Evolutionary conservation across 129 eudicot genomes (phyloP).

Genomic region (Tanacetum coccineum): DNA sequence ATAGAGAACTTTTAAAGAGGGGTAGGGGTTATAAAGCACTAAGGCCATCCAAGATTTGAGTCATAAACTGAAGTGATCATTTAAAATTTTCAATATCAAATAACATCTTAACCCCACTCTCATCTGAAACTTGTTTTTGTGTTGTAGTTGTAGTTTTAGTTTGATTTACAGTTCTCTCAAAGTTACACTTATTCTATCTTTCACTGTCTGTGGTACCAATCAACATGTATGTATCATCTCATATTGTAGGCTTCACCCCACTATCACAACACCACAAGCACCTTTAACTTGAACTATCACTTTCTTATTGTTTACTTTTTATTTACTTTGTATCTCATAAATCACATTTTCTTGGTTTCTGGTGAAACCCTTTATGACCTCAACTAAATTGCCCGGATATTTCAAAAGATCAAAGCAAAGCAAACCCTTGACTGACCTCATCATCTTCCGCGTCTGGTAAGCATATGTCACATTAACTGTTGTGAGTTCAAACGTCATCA

Average conservation of each 20-base stretch:
- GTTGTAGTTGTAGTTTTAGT: background rate
- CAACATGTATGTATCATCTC: constrained; percentile 18
- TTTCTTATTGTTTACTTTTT: constrained; percentile 23
- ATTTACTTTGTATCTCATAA: constrained; percentile 14
- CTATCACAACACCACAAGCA: background rate
- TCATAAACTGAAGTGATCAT: constrained; percentile 55
- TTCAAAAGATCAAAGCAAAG: constrained; percentile 59
- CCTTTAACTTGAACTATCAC: constrained; percentile 19
- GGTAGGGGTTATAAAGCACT: background rate
- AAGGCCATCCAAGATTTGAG: constrained; percentile 26
- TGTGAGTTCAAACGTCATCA: background rate
- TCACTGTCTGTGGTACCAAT: constrained; percentile 53
- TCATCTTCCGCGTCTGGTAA: constrained; percentile 72
- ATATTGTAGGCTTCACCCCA: constrained; percentile 33
- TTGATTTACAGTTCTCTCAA: constrained; percentile 23
- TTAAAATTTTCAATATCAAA: constrained; percentile 29
- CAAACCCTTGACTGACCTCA: constrained; percentile 53
- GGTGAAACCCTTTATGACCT: constrained; percentile 96
- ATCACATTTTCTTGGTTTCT: constrained; percentile 28
- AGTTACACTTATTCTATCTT: constrained; percentile 26
- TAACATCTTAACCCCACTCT: constrained; percentile 19
- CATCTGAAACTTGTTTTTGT: constrained; percentile 29
- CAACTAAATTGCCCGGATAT: constrained; percentile 86
- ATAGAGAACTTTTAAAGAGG: constrained; percentile 41
- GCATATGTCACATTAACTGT: background rate